Evolutionary conservation across 2,329 filamentous ascomycete genomes (phyloP).

Genomic region (Magnaporthiopsis rhizophila): DNA sequence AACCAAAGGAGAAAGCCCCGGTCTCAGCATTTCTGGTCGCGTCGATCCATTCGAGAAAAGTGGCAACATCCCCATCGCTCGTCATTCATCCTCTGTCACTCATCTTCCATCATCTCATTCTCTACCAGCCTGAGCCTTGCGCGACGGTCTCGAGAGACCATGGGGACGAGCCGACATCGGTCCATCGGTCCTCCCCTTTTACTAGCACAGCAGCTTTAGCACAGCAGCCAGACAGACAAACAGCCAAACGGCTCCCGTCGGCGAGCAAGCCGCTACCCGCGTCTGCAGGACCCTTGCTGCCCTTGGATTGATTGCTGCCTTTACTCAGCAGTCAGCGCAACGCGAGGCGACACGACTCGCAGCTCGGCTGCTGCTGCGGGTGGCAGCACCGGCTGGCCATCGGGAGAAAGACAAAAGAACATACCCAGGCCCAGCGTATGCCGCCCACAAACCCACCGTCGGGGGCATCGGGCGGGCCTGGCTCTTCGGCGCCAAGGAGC

Average conservation of each 20-base stretch:
- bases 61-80: neutral
- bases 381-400: neutral
- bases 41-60: neutral
- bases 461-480: constrained; percentile 36
- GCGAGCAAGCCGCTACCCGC: too few relatives aligned
- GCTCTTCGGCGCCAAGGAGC: constrained; percentile 29
- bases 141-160: neutral
- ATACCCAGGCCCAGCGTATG: constrained; percentile 29
- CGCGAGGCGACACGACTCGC: neutral
- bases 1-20: neutral
- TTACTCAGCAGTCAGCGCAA: too few relatives aligned
- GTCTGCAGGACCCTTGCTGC: too few relatives aligned
- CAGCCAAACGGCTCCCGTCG: too few relatives aligned
- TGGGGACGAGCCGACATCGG: neutral
- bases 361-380: neutral
- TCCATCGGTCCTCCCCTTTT: neutral
- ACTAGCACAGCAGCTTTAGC: neutral
- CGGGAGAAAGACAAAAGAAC: neutral
- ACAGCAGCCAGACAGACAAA: too few relatives aligned
- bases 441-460: constrained; percentile 47
- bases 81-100: neutral
- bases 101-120: neutral
- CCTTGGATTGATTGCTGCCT: too few relatives aligned
- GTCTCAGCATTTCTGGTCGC: neutral
- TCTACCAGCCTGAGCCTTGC: neutral